Percentiles rank a stretch among this genome's conserved stretches.
Evolutionary conservation across 2,329 filamentous ascomycete genomes (phyloP).

Genomic region (Colletotrichum graminicola): DNA sequence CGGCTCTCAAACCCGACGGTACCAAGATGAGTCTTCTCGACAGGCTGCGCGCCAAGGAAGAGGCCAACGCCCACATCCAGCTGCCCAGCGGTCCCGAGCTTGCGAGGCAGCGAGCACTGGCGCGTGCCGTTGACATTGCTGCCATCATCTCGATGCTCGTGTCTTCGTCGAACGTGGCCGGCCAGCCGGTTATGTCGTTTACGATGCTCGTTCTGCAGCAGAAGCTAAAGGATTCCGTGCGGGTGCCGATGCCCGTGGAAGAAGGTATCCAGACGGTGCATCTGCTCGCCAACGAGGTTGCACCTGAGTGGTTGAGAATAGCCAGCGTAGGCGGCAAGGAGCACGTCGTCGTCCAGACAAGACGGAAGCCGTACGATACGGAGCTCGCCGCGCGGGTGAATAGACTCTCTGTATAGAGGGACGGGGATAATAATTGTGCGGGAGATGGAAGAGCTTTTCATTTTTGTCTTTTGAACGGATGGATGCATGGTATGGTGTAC

Average conservation of each 20-base stretch:
- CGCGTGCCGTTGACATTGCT: conserved; percentile 76
- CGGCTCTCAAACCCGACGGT: conserved; percentile 57
- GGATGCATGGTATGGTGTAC: conserved; percentile 20
- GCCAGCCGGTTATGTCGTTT: conserved; percentile 72
- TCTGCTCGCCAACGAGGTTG: conserved; percentile 66
- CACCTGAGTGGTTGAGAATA: conserved; percentile 68
- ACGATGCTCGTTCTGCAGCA: conserved; percentile 72
- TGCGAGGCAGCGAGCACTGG: conserved; percentile 72
- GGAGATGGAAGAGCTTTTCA: neutral
- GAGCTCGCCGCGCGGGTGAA: conserved; percentile 37
- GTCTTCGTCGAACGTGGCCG: conserved; percentile 63
- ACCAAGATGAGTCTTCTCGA: conserved; percentile 78
- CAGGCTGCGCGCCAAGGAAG: conserved; percentile 79
- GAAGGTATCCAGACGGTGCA: conserved; percentile 64
- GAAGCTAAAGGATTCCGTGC: conserved; percentile 76
- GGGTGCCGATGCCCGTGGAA: conserved; percentile 65
- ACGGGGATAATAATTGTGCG: conserved; percentile 6
- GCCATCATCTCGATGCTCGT: conserved; percentile 74
- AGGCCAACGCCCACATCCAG: conserved; percentile 60
- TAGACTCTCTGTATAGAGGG: conserved; percentile 26
- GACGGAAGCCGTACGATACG: conserved; percentile 52
- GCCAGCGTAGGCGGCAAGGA: conserved; percentile 66
- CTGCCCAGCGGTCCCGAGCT: conserved; percentile 64
- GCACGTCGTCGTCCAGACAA: conserved; percentile 67
- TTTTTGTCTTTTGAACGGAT: neutral